Conservation (phyloP, 768 basidiomycete species). For the Hypholoma sublateritium region DNA sequence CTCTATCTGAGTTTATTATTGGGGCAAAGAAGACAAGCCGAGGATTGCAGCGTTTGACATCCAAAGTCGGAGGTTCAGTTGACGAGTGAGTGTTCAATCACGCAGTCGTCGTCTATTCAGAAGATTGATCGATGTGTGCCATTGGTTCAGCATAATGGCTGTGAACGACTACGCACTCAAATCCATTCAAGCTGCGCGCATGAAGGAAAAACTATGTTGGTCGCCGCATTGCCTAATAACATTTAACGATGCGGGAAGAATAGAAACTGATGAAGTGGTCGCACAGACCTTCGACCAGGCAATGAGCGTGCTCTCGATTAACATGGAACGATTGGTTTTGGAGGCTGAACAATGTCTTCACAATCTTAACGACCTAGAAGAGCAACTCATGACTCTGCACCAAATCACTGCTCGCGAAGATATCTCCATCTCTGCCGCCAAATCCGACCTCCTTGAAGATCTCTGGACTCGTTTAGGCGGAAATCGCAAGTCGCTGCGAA, state of each 20-base stretch:
- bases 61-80: slow-evolving; percentile 72
- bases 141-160: slow-evolving; percentile 56
- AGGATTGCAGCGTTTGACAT: slow-evolving; percentile 58
- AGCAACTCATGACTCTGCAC: slow-evolving; percentile 53
- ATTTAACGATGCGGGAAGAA: slow-evolving; percentile 29
- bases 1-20: slow-evolving; percentile 53
- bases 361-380: slow-evolving; percentile 63
- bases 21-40: slow-evolving; percentile 62
- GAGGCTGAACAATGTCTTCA: slow-evolving; percentile 60
- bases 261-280: slow-evolving; percentile 43
- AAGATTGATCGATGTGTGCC: no score
- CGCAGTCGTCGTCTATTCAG: background rate
- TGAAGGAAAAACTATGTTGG: slow-evolving; percentile 31
- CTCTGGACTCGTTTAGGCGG: slow-evolving; percentile 74
- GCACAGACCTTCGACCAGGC: slow-evolving; percentile 56
- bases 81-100: slow-evolving; percentile 54
- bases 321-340: slow-evolving; percentile 57
- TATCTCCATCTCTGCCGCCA: slow-evolving; percentile 38
- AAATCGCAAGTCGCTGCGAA: slow-evolving; percentile 47
- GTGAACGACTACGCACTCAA: slow-evolving; percentile 70
- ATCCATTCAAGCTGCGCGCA: slow-evolving; percentile 46
- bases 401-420: slow-evolving; percentile 63
- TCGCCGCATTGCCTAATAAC: slow-evolving; percentile 39
- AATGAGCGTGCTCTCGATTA: slow-evolving; percentile 55
- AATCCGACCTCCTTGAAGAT: slow-evolving; percentile 55